Percentiles rank a stretch among this genome's conserved stretches.
Conservation (phyloP, 2,329 filamentous ascomycete species). For the Diplodia sapinea region DNA sequence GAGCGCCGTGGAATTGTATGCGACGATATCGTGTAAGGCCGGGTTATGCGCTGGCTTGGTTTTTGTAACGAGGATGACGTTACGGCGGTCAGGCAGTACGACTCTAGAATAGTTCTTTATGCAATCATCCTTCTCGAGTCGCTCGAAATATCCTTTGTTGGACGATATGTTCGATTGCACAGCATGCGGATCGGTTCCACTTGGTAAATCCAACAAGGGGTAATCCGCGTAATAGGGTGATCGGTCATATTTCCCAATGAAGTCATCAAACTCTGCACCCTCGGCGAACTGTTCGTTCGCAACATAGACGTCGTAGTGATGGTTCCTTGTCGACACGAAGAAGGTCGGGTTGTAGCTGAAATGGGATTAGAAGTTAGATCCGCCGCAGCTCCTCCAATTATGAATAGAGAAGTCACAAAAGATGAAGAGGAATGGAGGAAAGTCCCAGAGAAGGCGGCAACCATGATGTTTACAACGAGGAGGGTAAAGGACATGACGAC, state of each 20-base stretch:
- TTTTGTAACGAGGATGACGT: conserved; percentile 34
- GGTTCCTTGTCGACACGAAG: conserved; percentile 35
- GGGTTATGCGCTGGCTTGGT: background rate
- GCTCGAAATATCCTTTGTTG: conserved; percentile 25
- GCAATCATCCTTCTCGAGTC: conserved; percentile 34
- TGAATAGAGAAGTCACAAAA: conserved; percentile 40
- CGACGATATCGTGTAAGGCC: background rate
- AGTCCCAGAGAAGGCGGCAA: conserved; percentile 34
- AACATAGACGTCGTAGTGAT: conserved; percentile 34
- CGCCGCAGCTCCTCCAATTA: background rate
- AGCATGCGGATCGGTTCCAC: background rate
- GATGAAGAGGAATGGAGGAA: conserved; percentile 46
- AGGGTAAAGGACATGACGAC: background rate
- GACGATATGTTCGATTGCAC: background rate
- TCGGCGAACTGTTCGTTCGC: conserved; percentile 34
- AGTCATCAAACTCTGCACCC: conserved; percentile 28
- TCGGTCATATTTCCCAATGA: background rate
- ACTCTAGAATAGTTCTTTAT: conserved; percentile 35
- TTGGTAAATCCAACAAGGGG: background rate
- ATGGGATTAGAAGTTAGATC: conserved; percentile 7
- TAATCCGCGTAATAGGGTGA: background rate
- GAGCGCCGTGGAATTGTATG: background rate
- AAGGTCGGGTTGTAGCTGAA: conserved; percentile 40
- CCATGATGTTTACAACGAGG: conserved; percentile 5
- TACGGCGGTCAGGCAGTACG: conserved; percentile 33